Evolutionary conservation across 1,139 yeast species (phyloP).

Genomic region (Pichia sp.): DNA sequence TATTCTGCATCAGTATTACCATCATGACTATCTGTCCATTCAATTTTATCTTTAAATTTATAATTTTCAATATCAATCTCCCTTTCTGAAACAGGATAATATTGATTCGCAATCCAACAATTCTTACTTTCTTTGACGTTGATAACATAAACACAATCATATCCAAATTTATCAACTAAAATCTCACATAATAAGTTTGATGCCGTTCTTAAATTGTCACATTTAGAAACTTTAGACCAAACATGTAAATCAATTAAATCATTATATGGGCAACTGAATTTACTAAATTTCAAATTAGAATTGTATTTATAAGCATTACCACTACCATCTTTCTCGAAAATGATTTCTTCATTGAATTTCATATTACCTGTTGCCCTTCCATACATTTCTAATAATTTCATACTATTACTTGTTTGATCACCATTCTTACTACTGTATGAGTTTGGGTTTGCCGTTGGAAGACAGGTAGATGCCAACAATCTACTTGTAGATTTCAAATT

Average conservation of each 20-base stretch:
- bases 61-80: constrained; percentile 46
- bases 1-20: not conserved
- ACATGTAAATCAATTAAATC: constrained; percentile 33
- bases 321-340: constrained; percentile 61
- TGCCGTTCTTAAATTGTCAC: constrained; percentile 45
- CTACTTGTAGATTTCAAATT: not conserved
- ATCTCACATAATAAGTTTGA: constrained; percentile 41
- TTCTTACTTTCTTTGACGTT: constrained; percentile 48
- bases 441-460: not conserved
- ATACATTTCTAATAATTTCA: constrained; percentile 8
- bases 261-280: constrained; percentile 29
- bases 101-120: constrained; percentile 34
- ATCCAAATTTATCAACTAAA: constrained; percentile 34
- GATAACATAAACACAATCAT: constrained; percentile 51
- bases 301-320: constrained; percentile 56
- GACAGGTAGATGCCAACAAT: constrained; percentile 3
- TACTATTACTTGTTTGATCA: not conserved
- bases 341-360: constrained; percentile 34
- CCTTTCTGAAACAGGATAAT: constrained; percentile 39
- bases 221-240: constrained; percentile 40
- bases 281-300: constrained; percentile 42
- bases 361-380: constrained; percentile 56
- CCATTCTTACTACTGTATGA: no score
- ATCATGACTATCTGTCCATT: constrained; percentile 13
- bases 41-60: constrained; percentile 38